phyloP scores from a whole-genome alignment of 164 flowering plant species.

The Chloranthus sessilifolius region DNA sequence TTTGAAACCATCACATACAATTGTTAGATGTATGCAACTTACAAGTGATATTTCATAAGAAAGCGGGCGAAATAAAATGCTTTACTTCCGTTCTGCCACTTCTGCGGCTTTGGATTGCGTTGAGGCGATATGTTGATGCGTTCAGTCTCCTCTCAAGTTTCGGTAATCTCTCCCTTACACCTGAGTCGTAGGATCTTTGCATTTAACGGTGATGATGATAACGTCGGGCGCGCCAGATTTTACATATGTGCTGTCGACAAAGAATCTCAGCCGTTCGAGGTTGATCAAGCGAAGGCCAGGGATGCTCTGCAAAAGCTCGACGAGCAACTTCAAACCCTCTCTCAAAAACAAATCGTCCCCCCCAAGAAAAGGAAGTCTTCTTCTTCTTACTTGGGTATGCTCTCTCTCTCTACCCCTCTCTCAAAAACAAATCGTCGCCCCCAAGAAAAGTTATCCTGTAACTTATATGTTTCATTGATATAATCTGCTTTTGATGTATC shows the following conservation, averaged over 20 bases:
- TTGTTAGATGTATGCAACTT: too few species aligned
- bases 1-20: too few species aligned
- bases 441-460: too few species aligned
- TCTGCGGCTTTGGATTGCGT: too few species aligned
- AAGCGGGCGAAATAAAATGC: too few species aligned
- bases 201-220: background rate
- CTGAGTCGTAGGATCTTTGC: background rate
- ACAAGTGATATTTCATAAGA: too few species aligned
- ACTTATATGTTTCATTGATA: too few species aligned
- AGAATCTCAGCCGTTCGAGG: conserved; percentile 51
- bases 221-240: background rate
- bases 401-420: background rate
- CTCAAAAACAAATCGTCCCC: conserved; percentile 34
- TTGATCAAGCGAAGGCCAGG: conserved; percentile 62
- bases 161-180: conserved; percentile 1
- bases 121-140: conserved; percentile 25
- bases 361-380: conserved; percentile 30
- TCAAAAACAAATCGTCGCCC: too few species aligned
- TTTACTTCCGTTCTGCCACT: too few species aligned
- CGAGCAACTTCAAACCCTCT: conserved; percentile 48
- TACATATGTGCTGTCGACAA: conserved; percentile 32
- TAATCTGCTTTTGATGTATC: too few species aligned
- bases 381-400: background rate
- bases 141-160: conserved; percentile 9
- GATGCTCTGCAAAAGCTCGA: conserved; percentile 61